Base-by-base conservation (phyloP, 2,329 filamentous ascomycete genomes). In the Boeremia lycopersici region DNA sequence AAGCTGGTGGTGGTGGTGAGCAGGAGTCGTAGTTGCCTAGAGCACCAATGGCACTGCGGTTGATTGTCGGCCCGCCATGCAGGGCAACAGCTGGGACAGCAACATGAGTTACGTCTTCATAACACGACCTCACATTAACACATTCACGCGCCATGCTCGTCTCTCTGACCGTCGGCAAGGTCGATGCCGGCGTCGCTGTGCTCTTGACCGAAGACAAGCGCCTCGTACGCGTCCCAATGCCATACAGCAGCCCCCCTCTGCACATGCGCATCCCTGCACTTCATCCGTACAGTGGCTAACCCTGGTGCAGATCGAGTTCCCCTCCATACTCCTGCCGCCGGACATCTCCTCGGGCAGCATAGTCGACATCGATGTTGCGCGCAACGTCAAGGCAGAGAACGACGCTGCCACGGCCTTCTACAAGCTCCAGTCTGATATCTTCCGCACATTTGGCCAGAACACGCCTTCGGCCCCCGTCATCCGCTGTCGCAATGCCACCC, bases 121-220 rank as follows among this genome's bases (percentile, higher is more conserved):
- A 57, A 57, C 41, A 50, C 34, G 28, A 35, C 33, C 42, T 34
- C 48, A 35, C 43, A 34, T 15, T 1, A 26, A 25, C 42, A 33
- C 12, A 12, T 25, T 7, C 8, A 38, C 57, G 28, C 65, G 83
- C 74, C 45, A 98, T 99, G 95, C 84, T 98, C 72, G 91, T 99
- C 78, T 98, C 95, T 64, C 84, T 99, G 74, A 98, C 93, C 45
- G 95, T 99, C 78, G 95, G 95, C 82, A 99, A 99, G 82, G 95
- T 99, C 78, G 95, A 99, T 78, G 95, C 95, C 70, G 95, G 95
- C 78, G 93, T 99, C 74, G 96, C 95, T 44, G 95, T 99, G 59
- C 88, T 99, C 50, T 81, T 99, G 72, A 99, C 95, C 42, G 90
- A 96, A 74, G 95, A 99, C 78, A 98, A 98, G 79, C 89, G 95